Evolutionary conservation across 371 early-diverging fungal genomes (phyloP), one percentile per base, ranked within the genome.

Genomic region (Syncephalastrum sp.): DNA sequence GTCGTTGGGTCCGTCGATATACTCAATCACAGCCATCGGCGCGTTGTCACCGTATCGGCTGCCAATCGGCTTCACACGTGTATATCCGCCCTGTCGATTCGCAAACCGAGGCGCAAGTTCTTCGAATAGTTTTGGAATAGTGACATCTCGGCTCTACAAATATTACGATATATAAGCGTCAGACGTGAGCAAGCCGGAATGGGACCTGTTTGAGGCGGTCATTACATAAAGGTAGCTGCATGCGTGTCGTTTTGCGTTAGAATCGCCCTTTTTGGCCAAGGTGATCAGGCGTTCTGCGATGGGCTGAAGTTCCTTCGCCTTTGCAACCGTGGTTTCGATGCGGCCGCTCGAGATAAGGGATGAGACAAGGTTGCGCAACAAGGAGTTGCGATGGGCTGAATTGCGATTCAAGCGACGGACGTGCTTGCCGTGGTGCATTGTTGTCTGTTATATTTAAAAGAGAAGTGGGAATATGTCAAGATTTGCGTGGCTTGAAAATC

Each of bases 301-400:
- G 44, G 89, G 86, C 71, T 91, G 81, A 45, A 97, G 72, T 68
- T 92, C 92, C 72, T 93, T 95, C 24, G 98, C 98, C 69, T 96
- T 95, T 13, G 97, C 89, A 27, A 94, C 70, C 0, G 98, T 98
- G 4, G 97, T 98, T 68, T 91, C 87, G 54, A 98, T 92, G 52
- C 93, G 84, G 57, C 93, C 98, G 69, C 94, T 82, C 63, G 90
- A 78, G 59, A 98, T 85, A 38, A 97, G 84, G 29, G 92, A 88
- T 50, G 95, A 88, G 27, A 87, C 87, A 70, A 95, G 74, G 75
- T 94, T 97, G 55, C 92, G 79, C 33, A 95, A 74, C 75, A 95
- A 82, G 25, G 89, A 84, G 64, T 84, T 82, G 56, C 97, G 85
- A 70, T 95, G 94, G 41, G 83, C 63, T 43, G 83, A 77, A 8